phyloP scores from a whole-genome alignment of 1,139 yeast genomes.

The Chernovozyma aurita region DNA sequence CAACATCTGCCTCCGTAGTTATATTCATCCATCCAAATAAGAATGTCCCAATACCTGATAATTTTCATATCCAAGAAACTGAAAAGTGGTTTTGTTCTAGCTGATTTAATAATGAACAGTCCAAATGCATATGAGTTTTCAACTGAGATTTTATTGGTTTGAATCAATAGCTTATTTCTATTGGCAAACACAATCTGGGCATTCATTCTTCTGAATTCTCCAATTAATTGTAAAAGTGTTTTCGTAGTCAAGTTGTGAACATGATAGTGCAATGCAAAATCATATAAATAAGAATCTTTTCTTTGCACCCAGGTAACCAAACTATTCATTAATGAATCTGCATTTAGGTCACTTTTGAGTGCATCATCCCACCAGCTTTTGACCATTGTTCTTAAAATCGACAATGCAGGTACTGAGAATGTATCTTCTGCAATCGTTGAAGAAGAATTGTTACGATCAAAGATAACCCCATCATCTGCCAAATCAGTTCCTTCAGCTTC shows the following conservation, averaged over 20 bases:
- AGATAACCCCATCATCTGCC: conserved; percentile 49
- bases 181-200: conserved; percentile 78
- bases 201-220: conserved; percentile 77
- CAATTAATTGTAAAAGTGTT: conserved; percentile 73
- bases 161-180: conserved; percentile 67
- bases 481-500: conserved; percentile 89
- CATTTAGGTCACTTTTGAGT: conserved; percentile 58
- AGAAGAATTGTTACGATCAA: conserved; percentile 41
- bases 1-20: conserved; percentile 87
- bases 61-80: conserved; percentile 75
- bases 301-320: conserved; percentile 87
- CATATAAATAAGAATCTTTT: conserved; percentile 68
- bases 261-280: conserved; percentile 77
- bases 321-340: conserved; percentile 81
- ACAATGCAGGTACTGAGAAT: conserved; percentile 73
- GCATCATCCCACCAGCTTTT: conserved; percentile 97
- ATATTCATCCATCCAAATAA: conserved; percentile 92
- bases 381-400: conserved; percentile 68
- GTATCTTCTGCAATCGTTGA: conserved; percentile 68
- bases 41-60: conserved; percentile 80
- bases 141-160: conserved; percentile 73
- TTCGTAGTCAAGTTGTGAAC: conserved; percentile 84
- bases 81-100: conserved; percentile 78
- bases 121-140: conserved; percentile 92
- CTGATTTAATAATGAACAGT: conserved; percentile 76